These are phyloP conservation scores for Achaetomiella virescens DNA, from an alignment of 495 filamentous ascomycete species.

Conservation along the genomic window DNA sequence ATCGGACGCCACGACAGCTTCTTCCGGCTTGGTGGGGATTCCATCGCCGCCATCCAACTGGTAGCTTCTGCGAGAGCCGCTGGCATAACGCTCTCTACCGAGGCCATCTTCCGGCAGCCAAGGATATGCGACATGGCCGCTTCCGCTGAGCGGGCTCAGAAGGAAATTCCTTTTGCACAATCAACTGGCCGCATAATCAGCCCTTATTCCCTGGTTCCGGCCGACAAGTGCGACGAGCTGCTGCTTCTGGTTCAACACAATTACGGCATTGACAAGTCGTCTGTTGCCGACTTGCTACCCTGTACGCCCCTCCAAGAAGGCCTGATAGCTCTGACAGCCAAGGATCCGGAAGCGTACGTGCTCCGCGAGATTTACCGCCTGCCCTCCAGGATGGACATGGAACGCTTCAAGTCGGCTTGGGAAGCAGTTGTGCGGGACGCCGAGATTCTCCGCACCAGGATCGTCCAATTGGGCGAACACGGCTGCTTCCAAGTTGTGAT, in stretches of 20 bases:
- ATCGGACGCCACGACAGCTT: constrained; percentile 54
- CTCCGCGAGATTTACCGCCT: no score
- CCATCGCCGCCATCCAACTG: constrained; percentile 62
- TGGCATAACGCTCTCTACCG: constrained; percentile 49
- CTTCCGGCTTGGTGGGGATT: constrained; percentile 61
- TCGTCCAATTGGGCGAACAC: no score
- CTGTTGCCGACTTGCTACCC: constrained; percentile 19
- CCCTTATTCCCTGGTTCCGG: constrained; percentile 10
- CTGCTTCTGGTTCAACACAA: constrained; percentile 12
- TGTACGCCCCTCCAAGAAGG: constrained; percentile 60
- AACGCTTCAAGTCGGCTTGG: no score
- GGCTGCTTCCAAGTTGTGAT: no score
- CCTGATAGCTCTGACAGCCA: no score
- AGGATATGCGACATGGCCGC: constrained; percentile 39
- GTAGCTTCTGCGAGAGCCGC: constrained; percentile 49
- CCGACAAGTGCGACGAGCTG: not conserved
- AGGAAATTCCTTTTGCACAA: constrained; percentile 10
- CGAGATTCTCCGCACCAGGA: no score
- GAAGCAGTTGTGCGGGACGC: no score
- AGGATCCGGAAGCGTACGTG: no score
- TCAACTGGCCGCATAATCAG: no score
- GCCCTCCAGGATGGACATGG: no score
- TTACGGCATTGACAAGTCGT: constrained; percentile 18
- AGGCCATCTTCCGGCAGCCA: constrained; percentile 43
- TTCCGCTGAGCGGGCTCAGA: not conserved